Conservation (phyloP, 352 stramenopile genomes). For the Nothophytophthora sp. region DNA sequence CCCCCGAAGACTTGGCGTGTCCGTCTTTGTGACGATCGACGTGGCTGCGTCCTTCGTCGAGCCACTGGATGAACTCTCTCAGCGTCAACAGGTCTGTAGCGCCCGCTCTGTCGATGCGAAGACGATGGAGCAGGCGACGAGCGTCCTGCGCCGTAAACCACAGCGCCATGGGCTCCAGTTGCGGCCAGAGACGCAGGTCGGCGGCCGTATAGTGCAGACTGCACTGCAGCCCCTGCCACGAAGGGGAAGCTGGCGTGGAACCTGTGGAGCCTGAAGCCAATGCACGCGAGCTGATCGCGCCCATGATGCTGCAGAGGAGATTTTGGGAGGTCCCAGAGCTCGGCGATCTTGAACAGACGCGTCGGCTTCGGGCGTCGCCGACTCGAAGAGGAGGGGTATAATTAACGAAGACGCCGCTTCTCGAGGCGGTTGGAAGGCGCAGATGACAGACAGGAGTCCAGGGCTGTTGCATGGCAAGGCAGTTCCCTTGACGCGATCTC, state of each 20-base stretch:
- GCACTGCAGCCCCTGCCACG: slow-evolving; percentile 34
- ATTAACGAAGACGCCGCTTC: no score
- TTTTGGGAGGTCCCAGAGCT: neutral
- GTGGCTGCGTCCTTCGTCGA: slow-evolving; percentile 18
- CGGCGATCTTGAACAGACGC: slow-evolving; percentile 28
- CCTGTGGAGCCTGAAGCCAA: slow-evolving; percentile 4
- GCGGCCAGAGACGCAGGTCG: slow-evolving; percentile 63
- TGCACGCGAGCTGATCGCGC: slow-evolving; percentile 21
- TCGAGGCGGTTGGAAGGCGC: no score
- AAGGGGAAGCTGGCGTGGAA: neutral
- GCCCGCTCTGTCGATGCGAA: slow-evolving; percentile 22
- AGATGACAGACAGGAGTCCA: no score
- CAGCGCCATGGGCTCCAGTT: slow-evolving; percentile 50
- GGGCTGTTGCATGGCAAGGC: no score
- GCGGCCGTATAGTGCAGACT: slow-evolving; percentile 51
- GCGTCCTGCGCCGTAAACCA: slow-evolving; percentile 69
- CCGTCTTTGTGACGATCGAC: neutral
- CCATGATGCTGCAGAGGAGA: slow-evolving; percentile 10
- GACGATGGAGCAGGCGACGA: slow-evolving; percentile 28
- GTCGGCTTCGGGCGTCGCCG: neutral
- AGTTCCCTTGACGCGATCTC: slow-evolving; percentile 26
- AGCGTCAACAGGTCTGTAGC: slow-evolving; percentile 35
- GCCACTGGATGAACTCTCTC: slow-evolving; percentile 52
- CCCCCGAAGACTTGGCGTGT: slow-evolving; percentile 2
- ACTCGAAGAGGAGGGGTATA: slow-evolving; percentile 27